Percentiles rank a stretch among this genome's conserved stretches.
phyloP scores from a whole-genome alignment of 2,329 filamentous ascomycete genomes.

The Colletotrichum tanaceti region DNA sequence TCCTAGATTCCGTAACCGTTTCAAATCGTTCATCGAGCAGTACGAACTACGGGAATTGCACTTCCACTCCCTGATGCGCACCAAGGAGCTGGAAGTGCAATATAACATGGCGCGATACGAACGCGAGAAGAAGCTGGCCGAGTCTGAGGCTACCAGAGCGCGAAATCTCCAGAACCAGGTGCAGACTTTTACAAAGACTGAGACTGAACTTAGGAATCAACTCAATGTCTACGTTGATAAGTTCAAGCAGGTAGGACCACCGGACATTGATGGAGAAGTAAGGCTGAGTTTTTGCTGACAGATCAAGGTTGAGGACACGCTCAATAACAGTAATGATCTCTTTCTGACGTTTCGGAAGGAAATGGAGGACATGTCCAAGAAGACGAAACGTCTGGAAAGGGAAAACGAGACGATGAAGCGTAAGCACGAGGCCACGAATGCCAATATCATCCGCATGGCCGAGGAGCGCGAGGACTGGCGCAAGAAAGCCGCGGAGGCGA shows the following conservation, averaged over 20 bases:
- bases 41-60: slow-evolving; percentile 96
- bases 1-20: slow-evolving; percentile 82
- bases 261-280: slow-evolving; percentile 2
- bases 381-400: slow-evolving; percentile 95
- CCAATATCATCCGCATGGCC: slow-evolving; percentile 97
- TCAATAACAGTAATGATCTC: slow-evolving; percentile 98
- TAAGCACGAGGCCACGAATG: slow-evolving; percentile 92
- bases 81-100: slow-evolving; percentile 95
- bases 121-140: slow-evolving; percentile 87
- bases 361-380: slow-evolving; percentile 99
- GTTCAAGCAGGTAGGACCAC: slow-evolving; percentile 89
- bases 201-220: slow-evolving; percentile 92
- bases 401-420: slow-evolving; percentile 92
- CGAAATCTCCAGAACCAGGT: slow-evolving; percentile 91
- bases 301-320: slow-evolving; percentile 90
- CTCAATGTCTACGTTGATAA: slow-evolving; percentile 99
- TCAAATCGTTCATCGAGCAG: slow-evolving; percentile 95
- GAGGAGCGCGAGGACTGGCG: slow-evolving; percentile 89
- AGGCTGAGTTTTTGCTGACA: slow-evolving; percentile 43
- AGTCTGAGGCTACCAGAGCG: slow-evolving; percentile 81
- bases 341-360: slow-evolving; percentile 98
- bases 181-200: slow-evolving; percentile 94
- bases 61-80: slow-evolving; percentile 90
- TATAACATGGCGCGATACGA: slow-evolving; percentile 90
- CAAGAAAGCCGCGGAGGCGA: slow-evolving; percentile 64